phyloP scores from a whole-genome alignment of 73 alveolate species.

The Paramecium tetraurelia region DNA sequence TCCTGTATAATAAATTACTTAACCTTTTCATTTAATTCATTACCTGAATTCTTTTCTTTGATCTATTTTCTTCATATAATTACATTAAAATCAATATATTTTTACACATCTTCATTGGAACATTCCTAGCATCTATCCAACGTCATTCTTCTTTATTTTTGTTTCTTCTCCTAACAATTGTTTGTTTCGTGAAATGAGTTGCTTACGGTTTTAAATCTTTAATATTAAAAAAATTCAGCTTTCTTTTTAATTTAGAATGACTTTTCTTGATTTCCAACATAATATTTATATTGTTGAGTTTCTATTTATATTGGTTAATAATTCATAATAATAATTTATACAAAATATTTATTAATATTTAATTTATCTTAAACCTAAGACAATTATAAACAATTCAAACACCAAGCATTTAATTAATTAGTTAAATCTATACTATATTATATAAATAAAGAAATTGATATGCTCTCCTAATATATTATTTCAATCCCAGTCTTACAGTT shows the following conservation, averaged over 20 bases:
- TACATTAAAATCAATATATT: slow-evolving; percentile 11
- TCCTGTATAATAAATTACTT: background rate
- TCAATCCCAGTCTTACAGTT: too few relatives aligned
- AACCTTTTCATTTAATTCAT: background rate
- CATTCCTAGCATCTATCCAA: background rate
- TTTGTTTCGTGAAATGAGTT: background rate
- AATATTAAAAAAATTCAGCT: background rate
- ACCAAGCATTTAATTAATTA: too few relatives aligned
- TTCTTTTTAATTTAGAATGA: background rate
- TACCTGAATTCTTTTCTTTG: background rate
- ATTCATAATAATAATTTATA: background rate
- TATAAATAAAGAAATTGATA: too few relatives aligned
- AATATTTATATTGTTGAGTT: background rate
- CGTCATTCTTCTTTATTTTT: background rate
- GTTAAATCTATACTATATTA: too few relatives aligned
- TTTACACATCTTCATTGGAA: background rate
- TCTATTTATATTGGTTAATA: background rate
- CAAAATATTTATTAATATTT: background rate
- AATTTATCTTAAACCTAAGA: background rate
- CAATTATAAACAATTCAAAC: background rate
- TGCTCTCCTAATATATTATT: too few relatives aligned
- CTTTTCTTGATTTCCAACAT: background rate
- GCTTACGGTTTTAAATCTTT: background rate
- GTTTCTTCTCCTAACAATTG: background rate
- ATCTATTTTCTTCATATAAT: background rate